Base-by-base conservation (phyloP, 202 grass and related monocot genomes). In the Saccharum hybrid region DNA sequence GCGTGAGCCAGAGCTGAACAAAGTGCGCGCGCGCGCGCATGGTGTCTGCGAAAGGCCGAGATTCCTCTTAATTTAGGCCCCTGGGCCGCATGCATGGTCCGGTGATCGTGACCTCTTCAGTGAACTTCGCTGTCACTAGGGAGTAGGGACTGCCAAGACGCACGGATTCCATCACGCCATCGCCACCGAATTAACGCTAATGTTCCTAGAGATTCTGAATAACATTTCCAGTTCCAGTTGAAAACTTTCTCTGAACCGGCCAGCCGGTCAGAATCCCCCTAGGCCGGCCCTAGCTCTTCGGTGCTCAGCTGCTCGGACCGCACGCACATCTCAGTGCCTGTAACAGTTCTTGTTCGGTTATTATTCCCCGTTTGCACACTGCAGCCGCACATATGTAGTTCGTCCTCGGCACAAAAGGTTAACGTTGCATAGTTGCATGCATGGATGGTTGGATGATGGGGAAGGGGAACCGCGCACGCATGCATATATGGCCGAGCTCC, bases 111-210 rank as follows among this genome's bases (percentile, higher is more conserved):
- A 9, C 48, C 39, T 30, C 49, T 48, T 21, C 40, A 15, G 72
- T 83, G 72, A 76, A 57, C 72, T 67, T 83, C 62, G 3, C 46
- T 54, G 33, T 75, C 61, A 57, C 71, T 34, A 12, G 3, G 8
- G 26, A 46, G 39, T 62, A 43, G 21, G 81, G 81, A 43, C 26
- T 26, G 26, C 79, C 64, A 64, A 63, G 51, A 26, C 43, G 18
- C 26, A 26, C 26, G 26, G 72, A 87, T 60, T 63, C 30, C 43
- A 15, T 23, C 1, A 6, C 76, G 9, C 16, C 76, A 49, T 49
- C 26, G 9, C 54, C 63, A 16, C 49, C 15, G 30, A 60, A 39
- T 63, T 68, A 75, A 18, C 9, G 57, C 19, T 34, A 18, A 64
- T 3, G 1, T 38, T 39, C 2, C 57, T 14, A 10, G 0, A 41